Conservation (phyloP, 2,329 filamentous ascomycete genomes). For the Cercospora zeina region DNA sequence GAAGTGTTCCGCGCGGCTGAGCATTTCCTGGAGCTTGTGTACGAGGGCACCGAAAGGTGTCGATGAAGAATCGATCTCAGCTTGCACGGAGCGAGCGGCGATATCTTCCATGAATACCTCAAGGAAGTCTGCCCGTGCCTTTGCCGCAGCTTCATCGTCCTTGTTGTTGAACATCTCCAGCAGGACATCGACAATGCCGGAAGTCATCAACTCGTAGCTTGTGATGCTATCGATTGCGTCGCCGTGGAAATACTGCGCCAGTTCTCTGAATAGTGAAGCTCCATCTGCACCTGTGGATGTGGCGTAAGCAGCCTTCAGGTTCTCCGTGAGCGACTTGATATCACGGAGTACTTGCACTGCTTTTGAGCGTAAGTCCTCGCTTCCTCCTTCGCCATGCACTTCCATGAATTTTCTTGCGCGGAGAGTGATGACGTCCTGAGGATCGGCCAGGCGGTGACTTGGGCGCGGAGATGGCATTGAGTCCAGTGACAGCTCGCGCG, state of each 20-base stretch:
- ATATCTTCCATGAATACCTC: constrained; percentile 87
- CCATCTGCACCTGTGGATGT: constrained; percentile 9
- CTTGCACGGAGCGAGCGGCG: constrained; percentile 61
- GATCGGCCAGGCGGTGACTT: constrained; percentile 46
- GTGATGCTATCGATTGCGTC: constrained; percentile 91
- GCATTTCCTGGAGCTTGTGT: constrained; percentile 89
- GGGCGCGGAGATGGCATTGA: constrained; percentile 48
- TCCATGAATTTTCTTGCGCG: constrained; percentile 83
- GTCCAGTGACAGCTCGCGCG: constrained; percentile 58
- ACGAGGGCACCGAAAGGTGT: constrained; percentile 90
- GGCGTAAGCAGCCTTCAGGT: constrained; percentile 70
- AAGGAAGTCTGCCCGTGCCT: constrained; percentile 80
- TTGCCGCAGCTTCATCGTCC: constrained; percentile 54
- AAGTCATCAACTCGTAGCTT: constrained; percentile 89
- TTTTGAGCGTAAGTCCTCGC: constrained; percentile 73
- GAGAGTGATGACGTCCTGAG: constrained; percentile 71
- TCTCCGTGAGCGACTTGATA: constrained; percentile 68
- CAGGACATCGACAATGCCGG: constrained; percentile 81
- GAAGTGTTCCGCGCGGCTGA: constrained; percentile 96
- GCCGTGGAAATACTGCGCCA: constrained; percentile 83
- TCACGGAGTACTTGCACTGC: constrained; percentile 73
- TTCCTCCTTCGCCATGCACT: constrained; percentile 74
- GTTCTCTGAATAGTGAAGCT: constrained; percentile 63
- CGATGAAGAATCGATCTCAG: constrained; percentile 66
- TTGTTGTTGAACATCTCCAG: constrained; percentile 78